A percentile compares a stretch with the other conserved stretches of the same genome.
Conservation (phyloP, 2,329 filamentous ascomycete species). For the Aspergillus latus region DNA sequence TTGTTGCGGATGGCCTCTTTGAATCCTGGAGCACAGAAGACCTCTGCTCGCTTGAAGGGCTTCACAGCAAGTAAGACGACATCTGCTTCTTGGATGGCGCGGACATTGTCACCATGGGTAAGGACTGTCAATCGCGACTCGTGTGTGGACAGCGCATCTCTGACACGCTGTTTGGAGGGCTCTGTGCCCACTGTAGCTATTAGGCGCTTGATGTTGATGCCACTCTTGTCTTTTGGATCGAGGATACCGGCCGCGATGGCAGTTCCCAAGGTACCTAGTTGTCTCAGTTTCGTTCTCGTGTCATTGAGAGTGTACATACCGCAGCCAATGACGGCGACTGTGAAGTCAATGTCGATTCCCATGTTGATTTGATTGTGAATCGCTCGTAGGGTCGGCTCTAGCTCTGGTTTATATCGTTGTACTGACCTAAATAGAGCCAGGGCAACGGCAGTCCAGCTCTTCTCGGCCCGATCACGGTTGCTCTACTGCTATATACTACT, state of each 20-base stretch:
- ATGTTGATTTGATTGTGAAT: background rate
- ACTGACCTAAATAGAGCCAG: too few relatives aligned
- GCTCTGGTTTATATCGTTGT: too few relatives aligned
- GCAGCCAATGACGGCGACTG: slow-evolving; percentile 1
- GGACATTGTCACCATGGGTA: slow-evolving; percentile 4
- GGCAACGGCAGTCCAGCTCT: background rate
- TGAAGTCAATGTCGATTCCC: background rate
- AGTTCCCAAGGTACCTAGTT: background rate
- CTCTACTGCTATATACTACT: too few relatives aligned
- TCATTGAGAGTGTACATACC: background rate
- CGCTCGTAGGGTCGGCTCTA: too few relatives aligned
- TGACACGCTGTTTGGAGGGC: slow-evolving; percentile 2
- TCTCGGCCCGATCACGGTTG: background rate
- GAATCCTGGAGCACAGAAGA: slow-evolving; percentile 36
- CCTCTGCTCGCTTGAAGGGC: slow-evolving; percentile 41
- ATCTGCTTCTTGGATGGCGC: slow-evolving; percentile 25
- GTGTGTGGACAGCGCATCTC: slow-evolving; percentile 2
- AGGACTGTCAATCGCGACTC: slow-evolving; percentile 1
- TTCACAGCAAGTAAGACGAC: slow-evolving; percentile 48
- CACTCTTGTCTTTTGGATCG: background rate
- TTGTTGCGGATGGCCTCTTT: slow-evolving; percentile 42
- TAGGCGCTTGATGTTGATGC: background rate
- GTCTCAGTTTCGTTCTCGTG: background rate
- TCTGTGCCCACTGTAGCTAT: background rate
- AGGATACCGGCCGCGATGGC: background rate